A percentile compares a stretch with the other conserved stretches of the same genome.
These are phyloP conservation scores for Trametes villosa DNA, from an alignment of 768 basidiomycete species.

Conservation along the genomic window DNA sequence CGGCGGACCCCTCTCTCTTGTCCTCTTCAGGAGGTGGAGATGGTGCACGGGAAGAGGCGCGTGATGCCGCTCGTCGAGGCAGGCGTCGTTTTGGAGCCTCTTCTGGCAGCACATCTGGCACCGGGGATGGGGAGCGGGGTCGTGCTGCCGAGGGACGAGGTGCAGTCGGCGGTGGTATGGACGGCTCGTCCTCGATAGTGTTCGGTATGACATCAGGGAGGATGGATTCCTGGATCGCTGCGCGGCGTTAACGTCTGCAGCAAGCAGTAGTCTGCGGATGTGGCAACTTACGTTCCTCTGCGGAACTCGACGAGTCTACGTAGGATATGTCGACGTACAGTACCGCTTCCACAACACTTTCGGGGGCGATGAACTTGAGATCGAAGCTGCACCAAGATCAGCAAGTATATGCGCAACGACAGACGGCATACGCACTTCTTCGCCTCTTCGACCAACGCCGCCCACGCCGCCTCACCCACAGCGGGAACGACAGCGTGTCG, in stretches of 20 bases:
- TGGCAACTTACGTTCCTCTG: conserved; percentile 25
- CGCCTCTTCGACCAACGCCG: conserved; percentile 53
- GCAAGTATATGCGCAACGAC: background rate
- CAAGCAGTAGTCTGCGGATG: background rate
- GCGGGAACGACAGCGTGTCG: conserved; percentile 49
- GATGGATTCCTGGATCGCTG: conserved; percentile 34
- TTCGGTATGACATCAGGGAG: conserved; percentile 58
- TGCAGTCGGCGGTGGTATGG: conserved; percentile 36
- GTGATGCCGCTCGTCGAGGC: conserved; percentile 45
- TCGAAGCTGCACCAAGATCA: conserved; percentile 36
- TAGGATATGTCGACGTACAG: conserved; percentile 41
- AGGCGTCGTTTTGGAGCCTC: conserved; percentile 30
- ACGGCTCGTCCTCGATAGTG: conserved; percentile 55
- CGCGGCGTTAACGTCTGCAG: conserved; percentile 11
- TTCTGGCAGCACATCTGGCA: background rate
- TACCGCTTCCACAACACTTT: conserved; percentile 57
- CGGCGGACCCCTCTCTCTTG: conserved; percentile 25
- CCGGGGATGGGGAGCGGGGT: background rate
- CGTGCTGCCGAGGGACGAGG: background rate
- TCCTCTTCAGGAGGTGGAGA: conserved; percentile 24
- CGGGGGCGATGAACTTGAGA: conserved; percentile 48
- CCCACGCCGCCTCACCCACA: conserved; percentile 60
- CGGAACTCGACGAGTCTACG: conserved; percentile 42
- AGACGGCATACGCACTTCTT: conserved; percentile 44
- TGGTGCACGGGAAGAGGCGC: conserved; percentile 46